Evolutionary conservation across 208 protist genomes (phyloP).

Genomic region (Naegleria fowleri): DNA sequence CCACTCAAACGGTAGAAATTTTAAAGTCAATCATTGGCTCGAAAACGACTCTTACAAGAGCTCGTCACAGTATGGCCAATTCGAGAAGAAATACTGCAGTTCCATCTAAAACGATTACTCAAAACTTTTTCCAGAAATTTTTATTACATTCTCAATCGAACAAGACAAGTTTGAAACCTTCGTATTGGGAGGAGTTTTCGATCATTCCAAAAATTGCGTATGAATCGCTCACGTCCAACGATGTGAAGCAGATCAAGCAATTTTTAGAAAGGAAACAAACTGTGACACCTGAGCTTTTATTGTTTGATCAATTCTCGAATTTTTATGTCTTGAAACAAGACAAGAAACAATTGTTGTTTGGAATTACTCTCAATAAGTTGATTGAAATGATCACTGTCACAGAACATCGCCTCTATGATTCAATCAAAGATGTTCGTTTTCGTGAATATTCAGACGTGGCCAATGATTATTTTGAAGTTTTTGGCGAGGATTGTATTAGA

Average conservation of each 20-base stretch:
- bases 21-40: background rate
- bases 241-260: background rate
- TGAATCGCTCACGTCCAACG: background rate
- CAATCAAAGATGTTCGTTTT: background rate
- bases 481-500: background rate
- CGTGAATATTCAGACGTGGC: background rate
- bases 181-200: background rate
- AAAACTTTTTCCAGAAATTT: background rate
- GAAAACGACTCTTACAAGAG: background rate
- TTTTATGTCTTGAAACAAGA: background rate
- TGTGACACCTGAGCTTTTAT: background rate
- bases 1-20: background rate
- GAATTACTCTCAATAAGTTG: background rate
- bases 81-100: background rate
- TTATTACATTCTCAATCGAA: background rate
- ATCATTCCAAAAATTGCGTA: background rate
- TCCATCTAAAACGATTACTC: background rate
- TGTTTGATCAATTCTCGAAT: background rate
- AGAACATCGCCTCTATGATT: background rate
- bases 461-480: background rate
- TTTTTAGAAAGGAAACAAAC: background rate
- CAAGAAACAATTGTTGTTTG: background rate
- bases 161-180: background rate
- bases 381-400: background rate
- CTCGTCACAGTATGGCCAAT: background rate